phyloP scores from a whole-genome alignment of 202 grass and related monocot genomes.

The Schoenoplectus triqueter region DNA sequence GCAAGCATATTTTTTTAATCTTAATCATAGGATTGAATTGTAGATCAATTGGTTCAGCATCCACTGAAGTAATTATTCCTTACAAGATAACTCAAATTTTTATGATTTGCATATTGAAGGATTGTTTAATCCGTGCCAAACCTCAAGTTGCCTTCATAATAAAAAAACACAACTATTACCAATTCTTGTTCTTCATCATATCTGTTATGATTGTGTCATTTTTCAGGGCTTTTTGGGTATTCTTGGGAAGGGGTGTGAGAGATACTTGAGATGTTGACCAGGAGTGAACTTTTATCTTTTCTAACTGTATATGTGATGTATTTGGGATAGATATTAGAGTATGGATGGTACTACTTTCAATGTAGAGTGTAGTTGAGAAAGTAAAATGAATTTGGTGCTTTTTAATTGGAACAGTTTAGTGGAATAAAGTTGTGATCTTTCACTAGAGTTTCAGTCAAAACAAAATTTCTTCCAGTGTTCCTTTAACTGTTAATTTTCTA shows the following conservation, averaged over 20 bases:
- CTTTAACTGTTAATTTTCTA: not conserved
- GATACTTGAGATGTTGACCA: not conserved
- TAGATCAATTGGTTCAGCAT: not conserved
- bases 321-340: not conserved
- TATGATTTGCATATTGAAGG: conserved; percentile 2
- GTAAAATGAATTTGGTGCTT: not conserved
- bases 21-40: not conserved
- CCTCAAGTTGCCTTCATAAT: not conserved
- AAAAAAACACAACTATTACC: not conserved
- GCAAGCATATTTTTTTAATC: conserved; percentile 44
- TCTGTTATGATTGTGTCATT: not conserved
- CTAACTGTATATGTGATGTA: not conserved
- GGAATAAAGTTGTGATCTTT: not conserved
- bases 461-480: not conserved
- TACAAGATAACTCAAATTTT: not conserved
- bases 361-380: not conserved
- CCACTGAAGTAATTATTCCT: not conserved
- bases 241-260: not conserved
- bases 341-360: conserved; percentile 14
- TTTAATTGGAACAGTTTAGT: not conserved
- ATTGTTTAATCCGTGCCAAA: not conserved
- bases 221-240: not conserved
- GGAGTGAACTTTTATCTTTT: not conserved
- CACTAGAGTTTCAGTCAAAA: not conserved
- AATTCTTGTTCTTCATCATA: not conserved